phyloP scores from a whole-genome alignment of 2,329 filamentous ascomycete species.

The Pseudopithomyces maydicus region DNA sequence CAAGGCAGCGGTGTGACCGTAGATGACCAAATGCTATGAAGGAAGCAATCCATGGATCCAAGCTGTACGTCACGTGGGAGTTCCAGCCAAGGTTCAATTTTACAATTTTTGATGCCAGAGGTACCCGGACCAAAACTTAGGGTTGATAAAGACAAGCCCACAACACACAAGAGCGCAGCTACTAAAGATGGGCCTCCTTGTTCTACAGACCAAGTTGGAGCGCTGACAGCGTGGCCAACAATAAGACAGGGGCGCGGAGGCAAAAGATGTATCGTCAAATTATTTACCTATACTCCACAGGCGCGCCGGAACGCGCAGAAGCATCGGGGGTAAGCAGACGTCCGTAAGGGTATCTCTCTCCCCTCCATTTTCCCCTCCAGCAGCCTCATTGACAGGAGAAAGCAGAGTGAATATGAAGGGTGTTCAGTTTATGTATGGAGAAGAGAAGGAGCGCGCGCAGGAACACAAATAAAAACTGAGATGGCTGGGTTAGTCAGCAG shows the following conservation, averaged over 20 bases:
- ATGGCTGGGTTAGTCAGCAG: constrained; percentile 34
- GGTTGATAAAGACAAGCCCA: too few relatives aligned
- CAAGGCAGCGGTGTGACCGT: too few relatives aligned
- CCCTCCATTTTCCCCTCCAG: constrained; percentile 73
- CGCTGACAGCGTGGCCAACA: background rate
- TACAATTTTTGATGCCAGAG: too few relatives aligned
- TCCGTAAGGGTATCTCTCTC: constrained; percentile 46
- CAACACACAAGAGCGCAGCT: too few relatives aligned
- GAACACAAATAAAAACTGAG: constrained; percentile 22
- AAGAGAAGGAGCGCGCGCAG: constrained; percentile 29
- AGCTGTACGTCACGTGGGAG: too few relatives aligned
- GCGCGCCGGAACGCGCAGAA: constrained; percentile 43
- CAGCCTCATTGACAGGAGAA: constrained; percentile 62
- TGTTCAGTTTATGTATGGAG: constrained; percentile 47
- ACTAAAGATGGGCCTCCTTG: too few relatives aligned
- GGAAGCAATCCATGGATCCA: too few relatives aligned
- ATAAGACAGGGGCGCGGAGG: background rate
- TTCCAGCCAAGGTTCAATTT: too few relatives aligned
- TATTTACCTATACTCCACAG: constrained; percentile 55
- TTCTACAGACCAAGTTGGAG: too few relatives aligned
- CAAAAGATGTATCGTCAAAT: constrained; percentile 50
- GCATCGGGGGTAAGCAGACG: constrained; percentile 65
- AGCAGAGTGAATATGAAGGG: constrained; percentile 71
- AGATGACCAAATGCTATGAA: too few relatives aligned
- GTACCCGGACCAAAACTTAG: too few relatives aligned